Evolutionary conservation across 2,329 filamentous ascomycete genomes (phyloP).

Genomic region (Chaetomiaceae sp.): DNA sequence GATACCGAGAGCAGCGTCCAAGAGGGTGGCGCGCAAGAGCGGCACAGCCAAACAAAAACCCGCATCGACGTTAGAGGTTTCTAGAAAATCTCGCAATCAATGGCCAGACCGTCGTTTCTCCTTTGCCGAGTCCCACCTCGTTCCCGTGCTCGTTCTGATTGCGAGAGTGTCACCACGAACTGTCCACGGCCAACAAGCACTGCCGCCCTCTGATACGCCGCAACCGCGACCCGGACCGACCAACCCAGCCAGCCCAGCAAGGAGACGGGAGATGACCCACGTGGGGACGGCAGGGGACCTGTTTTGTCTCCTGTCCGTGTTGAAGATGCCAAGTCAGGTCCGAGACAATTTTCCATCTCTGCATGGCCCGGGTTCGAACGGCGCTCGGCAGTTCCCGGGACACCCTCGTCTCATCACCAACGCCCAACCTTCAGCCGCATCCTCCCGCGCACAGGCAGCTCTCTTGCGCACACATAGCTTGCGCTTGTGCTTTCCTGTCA

Average conservation of each 20-base stretch:
- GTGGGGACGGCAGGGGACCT: constrained; percentile 6
- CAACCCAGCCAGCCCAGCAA: no score
- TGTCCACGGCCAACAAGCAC: constrained; percentile 1
- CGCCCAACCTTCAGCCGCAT: constrained; percentile 5
- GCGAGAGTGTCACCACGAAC: constrained; percentile 4
- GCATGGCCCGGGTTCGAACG: neutral
- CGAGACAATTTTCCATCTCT: neutral
- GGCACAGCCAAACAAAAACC: no score
- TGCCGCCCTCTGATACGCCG: neutral
- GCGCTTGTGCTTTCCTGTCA: no score
- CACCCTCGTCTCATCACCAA: neutral
- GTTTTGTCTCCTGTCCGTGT: constrained; percentile 6
- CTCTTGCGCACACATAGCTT: no score
- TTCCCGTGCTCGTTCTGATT: constrained; percentile 9
- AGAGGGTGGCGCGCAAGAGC: no score
- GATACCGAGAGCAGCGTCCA: no score
- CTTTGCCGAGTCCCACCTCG: constrained; percentile 16
- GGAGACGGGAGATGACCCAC: constrained; percentile 12
- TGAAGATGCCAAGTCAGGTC: neutral
- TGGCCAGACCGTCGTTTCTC: constrained; percentile 10
- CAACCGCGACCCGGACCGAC: constrained; percentile 2
- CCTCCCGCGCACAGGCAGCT: neutral
- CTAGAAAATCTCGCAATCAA: neutral
- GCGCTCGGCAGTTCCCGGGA: neutral
- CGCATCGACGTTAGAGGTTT: no score